Percentiles rank a stretch among this genome's conserved stretches.
Evolutionary conservation across 179 eudicot species (phyloP).

Genomic region (Silene noctiflora): DNA sequence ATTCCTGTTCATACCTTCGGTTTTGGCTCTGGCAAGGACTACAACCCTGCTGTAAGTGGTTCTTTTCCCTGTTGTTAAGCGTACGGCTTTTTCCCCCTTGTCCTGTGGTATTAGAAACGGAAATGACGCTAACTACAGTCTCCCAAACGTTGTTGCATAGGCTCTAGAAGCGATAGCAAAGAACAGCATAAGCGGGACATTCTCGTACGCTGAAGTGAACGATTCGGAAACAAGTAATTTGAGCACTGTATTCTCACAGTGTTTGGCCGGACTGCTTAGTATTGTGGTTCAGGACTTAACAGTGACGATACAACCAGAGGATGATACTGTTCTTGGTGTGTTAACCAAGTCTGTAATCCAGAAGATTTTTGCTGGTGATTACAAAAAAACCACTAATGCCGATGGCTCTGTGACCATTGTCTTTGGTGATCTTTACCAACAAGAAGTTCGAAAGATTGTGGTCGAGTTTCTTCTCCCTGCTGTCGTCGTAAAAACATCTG

Average conservation of each 20-base stretch:
- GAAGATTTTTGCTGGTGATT: slow-evolving; percentile 14
- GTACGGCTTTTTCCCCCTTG: too few species aligned
- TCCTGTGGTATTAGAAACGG: too few species aligned
- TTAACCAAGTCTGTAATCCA: not conserved
- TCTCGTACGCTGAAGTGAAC: slow-evolving; percentile 14
- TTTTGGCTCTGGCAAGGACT: slow-evolving; percentile 13
- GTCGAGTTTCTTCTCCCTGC: slow-evolving; percentile 18
- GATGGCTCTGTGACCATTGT: not conserved
- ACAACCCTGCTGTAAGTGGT: slow-evolving; percentile 9
- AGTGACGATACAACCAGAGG: slow-evolving; percentile 2
- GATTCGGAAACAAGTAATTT: not conserved
- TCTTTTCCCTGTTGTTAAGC: not conserved
- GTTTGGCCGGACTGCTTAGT: slow-evolving; percentile 19
- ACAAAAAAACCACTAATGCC: not conserved
- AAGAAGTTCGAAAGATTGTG: slow-evolving; percentile 9
- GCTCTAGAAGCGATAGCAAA: slow-evolving; percentile 14
- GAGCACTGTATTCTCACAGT: slow-evolving; percentile 19
- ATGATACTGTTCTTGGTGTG: slow-evolving; percentile 1
- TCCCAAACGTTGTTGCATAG: not conserved
- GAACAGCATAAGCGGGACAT: slow-evolving; percentile 22
- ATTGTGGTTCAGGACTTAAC: slow-evolving; percentile 19
- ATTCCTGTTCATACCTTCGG: slow-evolving; percentile 18
- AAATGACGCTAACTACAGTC: too few species aligned
- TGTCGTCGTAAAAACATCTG: not conserved
- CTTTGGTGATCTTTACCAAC: slow-evolving; percentile 19